Conservation (phyloP, 106 monocot species). For the Gastrodia elata region DNA sequence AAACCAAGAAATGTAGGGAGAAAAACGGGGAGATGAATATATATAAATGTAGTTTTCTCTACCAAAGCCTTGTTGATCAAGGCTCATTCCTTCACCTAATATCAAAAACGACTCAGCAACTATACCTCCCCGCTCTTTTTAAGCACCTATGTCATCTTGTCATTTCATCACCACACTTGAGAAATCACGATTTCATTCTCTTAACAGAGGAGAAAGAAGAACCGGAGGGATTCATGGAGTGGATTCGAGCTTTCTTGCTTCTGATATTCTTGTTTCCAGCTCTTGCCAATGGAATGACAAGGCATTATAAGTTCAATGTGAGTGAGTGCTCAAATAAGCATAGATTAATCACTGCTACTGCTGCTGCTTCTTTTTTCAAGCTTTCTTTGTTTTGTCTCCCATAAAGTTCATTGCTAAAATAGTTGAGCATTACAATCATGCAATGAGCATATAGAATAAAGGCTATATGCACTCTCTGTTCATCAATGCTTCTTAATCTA, state of each 20-base stretch:
- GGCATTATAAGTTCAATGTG: constrained; percentile 61
- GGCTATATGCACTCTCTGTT: no score
- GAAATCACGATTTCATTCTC: neutral
- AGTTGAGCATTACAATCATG: no score
- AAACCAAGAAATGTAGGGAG: constrained; percentile 9
- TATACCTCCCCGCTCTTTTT: constrained; percentile 17
- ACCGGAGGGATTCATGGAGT: neutral
- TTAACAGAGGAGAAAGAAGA: neutral
- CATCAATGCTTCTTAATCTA: no score
- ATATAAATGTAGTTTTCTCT: constrained; percentile 2
- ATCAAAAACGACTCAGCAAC: constrained; percentile 48
- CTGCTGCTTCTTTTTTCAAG: no score
- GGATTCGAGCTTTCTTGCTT: constrained; percentile 5
- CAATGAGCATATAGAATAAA: no score
- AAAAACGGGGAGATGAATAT: neutral
- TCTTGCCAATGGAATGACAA: constrained; percentile 16
- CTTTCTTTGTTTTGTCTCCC: no score
- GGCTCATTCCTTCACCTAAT: constrained; percentile 41
- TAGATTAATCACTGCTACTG: neutral
- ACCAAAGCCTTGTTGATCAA: constrained; percentile 33
- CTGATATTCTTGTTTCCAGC: constrained; percentile 12
- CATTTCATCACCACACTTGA: constrained; percentile 6
- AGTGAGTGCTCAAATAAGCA: constrained; percentile 22
- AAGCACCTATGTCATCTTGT: constrained; percentile 20
- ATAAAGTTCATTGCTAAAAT: no score